Percentiles rank a stretch among this genome's conserved stretches.
Evolutionary conservation across 768 basidiomycete species (phyloP).

Genomic region (Auricularia auricula-judae): DNA sequence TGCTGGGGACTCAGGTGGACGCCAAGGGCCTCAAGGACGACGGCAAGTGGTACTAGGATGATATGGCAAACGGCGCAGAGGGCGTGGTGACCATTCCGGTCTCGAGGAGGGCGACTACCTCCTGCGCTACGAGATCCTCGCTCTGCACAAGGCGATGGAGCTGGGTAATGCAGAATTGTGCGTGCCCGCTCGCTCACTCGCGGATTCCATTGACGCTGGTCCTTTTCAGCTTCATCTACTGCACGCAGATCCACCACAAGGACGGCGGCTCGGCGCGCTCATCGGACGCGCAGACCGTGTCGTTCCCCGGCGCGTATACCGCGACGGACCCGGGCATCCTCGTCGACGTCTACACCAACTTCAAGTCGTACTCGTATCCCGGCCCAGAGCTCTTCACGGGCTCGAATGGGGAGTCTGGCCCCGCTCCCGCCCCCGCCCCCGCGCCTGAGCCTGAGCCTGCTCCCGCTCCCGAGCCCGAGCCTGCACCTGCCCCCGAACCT

Average conservation of each 20-base stretch:
- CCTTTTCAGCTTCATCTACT: constrained; percentile 30
- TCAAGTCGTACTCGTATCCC: constrained; percentile 22
- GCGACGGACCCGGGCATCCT: constrained; percentile 33
- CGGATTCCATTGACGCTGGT: neutral
- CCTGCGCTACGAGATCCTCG: neutral
- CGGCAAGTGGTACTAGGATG: neutral
- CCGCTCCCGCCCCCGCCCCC: too few relatives aligned
- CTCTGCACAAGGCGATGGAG: neutral
- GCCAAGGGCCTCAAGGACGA: neutral
- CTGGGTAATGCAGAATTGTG: neutral
- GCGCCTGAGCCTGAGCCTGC: too few relatives aligned
- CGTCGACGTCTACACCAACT: constrained; percentile 32
- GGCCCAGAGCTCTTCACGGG: neutral
- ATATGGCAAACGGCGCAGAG: neutral
- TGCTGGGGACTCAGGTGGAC: neutral
- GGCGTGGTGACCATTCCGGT: neutral
- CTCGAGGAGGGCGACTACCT: neutral
- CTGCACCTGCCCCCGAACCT: too few relatives aligned
- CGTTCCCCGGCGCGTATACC: constrained; percentile 37
- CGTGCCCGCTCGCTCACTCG: neutral
- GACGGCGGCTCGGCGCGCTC: constrained; percentile 33
- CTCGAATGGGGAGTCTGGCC: neutral
- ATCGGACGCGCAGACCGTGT: constrained; percentile 23
- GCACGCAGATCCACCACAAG: constrained; percentile 35
- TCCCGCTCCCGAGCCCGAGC: too few relatives aligned